Conservation (phyloP, 768 basidiomycete genomes). For the Gloeopeniophorella convolvens region DNA sequence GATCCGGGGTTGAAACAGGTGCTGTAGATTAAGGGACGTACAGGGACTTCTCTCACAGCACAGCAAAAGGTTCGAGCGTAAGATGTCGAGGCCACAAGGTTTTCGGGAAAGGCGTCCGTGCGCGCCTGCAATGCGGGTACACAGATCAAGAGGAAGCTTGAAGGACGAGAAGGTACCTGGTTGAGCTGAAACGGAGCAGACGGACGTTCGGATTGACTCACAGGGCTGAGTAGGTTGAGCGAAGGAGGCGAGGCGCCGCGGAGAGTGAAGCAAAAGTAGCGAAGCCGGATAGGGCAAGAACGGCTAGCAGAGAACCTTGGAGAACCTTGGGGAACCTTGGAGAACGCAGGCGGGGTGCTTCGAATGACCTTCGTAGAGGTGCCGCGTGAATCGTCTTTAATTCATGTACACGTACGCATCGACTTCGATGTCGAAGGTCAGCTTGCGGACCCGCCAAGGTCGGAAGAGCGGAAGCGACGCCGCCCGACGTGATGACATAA, state of each 20-base stretch:
- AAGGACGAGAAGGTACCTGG: too few relatives aligned
- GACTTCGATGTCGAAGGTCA: too few relatives aligned
- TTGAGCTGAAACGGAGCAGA: too few relatives aligned
- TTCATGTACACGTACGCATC: too few relatives aligned
- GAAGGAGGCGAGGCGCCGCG: constrained; percentile 12
- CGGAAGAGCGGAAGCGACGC: too few relatives aligned
- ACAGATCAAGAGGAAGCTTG: too few relatives aligned
- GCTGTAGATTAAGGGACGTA: constrained; percentile 14
- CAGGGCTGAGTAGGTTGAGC: neutral
- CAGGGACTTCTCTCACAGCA: constrained; percentile 3
- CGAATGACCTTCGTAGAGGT: too few relatives aligned
- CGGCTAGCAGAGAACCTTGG: constrained; percentile 2
- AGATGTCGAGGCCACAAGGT: constrained; percentile 1
- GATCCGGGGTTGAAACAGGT: constrained; percentile 1
- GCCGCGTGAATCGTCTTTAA: too few relatives aligned
- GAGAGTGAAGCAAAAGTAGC: constrained; percentile 14
- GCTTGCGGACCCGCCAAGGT: too few relatives aligned
- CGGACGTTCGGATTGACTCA: too few relatives aligned
- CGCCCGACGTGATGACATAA: constrained; percentile 17
- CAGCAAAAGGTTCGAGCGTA: neutral
- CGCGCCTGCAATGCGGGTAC: neutral
- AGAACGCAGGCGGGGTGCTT: too few relatives aligned
- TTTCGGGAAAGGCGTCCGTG: neutral
- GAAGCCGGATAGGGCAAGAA: neutral
- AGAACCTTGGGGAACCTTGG: too few relatives aligned